phyloP scores from a whole-genome alignment of 2,329 filamentous ascomycete species.

The Alternaria sp. region DNA sequence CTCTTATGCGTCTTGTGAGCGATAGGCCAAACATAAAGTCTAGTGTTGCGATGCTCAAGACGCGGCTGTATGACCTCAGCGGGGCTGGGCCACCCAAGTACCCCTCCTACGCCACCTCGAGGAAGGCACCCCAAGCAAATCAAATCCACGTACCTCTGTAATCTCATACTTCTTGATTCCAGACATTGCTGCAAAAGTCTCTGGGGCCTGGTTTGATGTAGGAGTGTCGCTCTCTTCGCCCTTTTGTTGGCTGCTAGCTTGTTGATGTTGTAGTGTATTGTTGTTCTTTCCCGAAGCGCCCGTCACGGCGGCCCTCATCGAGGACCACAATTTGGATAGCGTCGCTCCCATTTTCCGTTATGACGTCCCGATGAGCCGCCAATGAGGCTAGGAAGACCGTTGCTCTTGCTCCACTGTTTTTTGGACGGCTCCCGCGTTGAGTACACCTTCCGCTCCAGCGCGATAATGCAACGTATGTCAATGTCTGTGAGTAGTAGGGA shows the following conservation, averaged over 20 bases:
- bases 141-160: constrained; percentile 41
- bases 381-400: constrained; percentile 9
- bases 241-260: constrained; percentile 17
- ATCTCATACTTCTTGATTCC: constrained; percentile 45
- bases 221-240: constrained; percentile 22
- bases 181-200: constrained; percentile 28
- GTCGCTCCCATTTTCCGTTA: constrained; percentile 32
- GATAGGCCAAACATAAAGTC: background rate
- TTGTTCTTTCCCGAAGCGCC: constrained; percentile 19
- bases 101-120: constrained; percentile 28
- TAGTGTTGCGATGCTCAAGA: constrained; percentile 5
- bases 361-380: constrained; percentile 40
- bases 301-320: constrained; percentile 26
- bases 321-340: constrained; percentile 46
- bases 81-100: constrained; percentile 28
- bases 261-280: constrained; percentile 17
- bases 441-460: constrained; percentile 5
- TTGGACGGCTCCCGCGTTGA: background rate
- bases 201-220: constrained; percentile 17
- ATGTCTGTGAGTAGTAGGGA: background rate
- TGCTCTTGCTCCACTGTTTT: background rate
- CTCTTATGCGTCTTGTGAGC: background rate
- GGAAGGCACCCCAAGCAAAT: background rate
- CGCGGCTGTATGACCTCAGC: constrained; percentile 25
- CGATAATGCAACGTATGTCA: background rate